A percentile compares a stretch with the other conserved stretches of the same genome.
phyloP scores from a whole-genome alignment of 2,329 filamentous ascomycete species.

The Podosphaera fusca region DNA sequence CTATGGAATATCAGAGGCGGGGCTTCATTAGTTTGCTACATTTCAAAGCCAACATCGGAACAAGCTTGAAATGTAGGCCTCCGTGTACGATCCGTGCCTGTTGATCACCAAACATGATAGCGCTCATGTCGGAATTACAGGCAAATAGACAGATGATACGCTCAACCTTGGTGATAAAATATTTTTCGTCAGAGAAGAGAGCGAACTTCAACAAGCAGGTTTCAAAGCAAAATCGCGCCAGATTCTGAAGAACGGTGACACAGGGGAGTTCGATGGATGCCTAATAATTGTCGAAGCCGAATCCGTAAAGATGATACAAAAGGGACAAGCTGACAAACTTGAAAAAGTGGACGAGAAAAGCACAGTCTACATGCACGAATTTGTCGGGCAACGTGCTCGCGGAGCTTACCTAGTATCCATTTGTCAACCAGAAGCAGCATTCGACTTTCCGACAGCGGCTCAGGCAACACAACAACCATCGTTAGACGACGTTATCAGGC shows the following conservation, averaged over 20 bases:
- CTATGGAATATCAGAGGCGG: no score
- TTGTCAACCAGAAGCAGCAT: slow-evolving; percentile 2
- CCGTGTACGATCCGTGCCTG: no score
- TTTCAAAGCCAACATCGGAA: no score
- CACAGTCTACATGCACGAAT: background rate
- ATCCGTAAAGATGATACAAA: background rate
- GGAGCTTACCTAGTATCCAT: slow-evolving; percentile 1
- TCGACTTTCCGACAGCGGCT: slow-evolving; percentile 2
- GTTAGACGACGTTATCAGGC: background rate
- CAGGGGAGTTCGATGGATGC: background rate
- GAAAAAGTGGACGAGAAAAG: background rate
- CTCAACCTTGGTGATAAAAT: no score
- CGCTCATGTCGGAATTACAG: no score
- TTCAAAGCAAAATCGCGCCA: background rate
- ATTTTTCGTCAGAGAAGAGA: no score
- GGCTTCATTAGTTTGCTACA: no score
- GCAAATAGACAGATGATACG: no score
- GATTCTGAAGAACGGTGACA: background rate
- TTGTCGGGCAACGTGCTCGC: background rate
- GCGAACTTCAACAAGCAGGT: no score
- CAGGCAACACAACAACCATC: background rate
- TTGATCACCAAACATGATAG: no score
- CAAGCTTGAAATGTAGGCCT: no score
- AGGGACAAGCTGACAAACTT: background rate
- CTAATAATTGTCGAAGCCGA: background rate